Conservation (phyloP, 768 basidiomycete genomes). For the Podaxis pistillaris region DNA sequence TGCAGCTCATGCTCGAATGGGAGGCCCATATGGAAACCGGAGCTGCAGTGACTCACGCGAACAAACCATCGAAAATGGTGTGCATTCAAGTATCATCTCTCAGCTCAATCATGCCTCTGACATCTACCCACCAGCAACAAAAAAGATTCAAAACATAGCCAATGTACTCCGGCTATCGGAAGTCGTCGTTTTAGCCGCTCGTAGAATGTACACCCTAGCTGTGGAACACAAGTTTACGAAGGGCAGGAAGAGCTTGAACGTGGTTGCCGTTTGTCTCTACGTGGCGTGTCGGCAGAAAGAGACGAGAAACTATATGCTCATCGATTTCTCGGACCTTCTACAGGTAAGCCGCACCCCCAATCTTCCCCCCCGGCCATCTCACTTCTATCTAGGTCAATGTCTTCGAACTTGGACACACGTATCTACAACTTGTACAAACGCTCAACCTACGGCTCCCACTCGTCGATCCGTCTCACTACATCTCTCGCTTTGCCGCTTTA, state of each 20-base stretch:
- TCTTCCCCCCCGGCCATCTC: not conserved
- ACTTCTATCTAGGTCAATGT: conserved; percentile 76
- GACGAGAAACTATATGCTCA: conserved; percentile 93
- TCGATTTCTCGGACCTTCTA: conserved; percentile 96
- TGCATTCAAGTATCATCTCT: conserved; percentile 20
- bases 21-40: conserved; percentile 78
- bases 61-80: conserved; percentile 89
- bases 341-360: conserved; percentile 48
- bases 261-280: conserved; percentile 95
- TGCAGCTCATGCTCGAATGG: conserved; percentile 78
- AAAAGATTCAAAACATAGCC: conserved; percentile 82
- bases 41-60: conserved; percentile 82
- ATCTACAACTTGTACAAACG: conserved; percentile 89
- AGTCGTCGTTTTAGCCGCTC: conserved; percentile 75
- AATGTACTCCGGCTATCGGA: conserved; percentile 77
- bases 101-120: not conserved
- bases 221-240: conserved; percentile 94
- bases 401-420: conserved; percentile 94
- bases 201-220: conserved; percentile 88
- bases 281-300: conserved; percentile 91
- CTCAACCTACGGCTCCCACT: conserved; percentile 83
- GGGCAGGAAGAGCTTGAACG: conserved; percentile 88
- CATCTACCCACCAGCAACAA: conserved; percentile 52
- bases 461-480: conserved; percentile 96
- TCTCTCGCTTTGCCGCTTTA: conserved; percentile 89